phyloP scores from a whole-genome alignment of 73 alveolate genomes.

The Paramecium sexaurelia region DNA sequence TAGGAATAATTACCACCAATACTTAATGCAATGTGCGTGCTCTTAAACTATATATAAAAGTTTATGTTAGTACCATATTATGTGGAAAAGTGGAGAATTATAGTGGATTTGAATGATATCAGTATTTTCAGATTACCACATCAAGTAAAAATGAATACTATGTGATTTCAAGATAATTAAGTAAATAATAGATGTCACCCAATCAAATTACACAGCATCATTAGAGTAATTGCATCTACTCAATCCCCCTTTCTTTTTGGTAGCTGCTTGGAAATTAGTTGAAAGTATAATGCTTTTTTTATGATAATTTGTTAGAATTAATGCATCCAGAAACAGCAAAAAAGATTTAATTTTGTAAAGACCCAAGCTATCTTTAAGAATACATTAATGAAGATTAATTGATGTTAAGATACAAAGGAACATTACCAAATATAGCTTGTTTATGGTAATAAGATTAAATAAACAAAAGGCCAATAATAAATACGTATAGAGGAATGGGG shows the following conservation, averaged over 20 bases:
- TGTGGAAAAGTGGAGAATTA: conserved; percentile 54
- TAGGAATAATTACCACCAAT: conserved; percentile 18
- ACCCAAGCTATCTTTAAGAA: not conserved
- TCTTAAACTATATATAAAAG: not conserved
- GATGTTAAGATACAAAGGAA: conserved; percentile 14
- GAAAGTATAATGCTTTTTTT: not conserved
- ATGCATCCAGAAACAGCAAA: conserved; percentile 50
- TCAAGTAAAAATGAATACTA: not conserved
- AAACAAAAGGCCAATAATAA: not conserved
- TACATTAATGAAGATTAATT: not conserved
- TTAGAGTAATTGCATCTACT: conserved; percentile 1
- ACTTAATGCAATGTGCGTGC: not conserved
- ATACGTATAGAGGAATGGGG: not conserved
- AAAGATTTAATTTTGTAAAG: conserved; percentile 22
- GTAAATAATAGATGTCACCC: conserved; percentile 5
- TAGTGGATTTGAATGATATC: not conserved
- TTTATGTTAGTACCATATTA: conserved; percentile 36
- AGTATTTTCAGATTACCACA: conserved; percentile 35
- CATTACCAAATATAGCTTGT: not conserved
- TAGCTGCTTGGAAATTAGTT: conserved; percentile 55
- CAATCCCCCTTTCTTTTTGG: conserved; percentile 24
- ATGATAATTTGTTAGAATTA: not conserved
- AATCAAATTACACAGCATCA: not conserved
- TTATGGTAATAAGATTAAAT: not conserved
- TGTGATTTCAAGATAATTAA: conserved; percentile 3